Base-by-base conservation (phyloP, 2,329 filamentous ascomycete species). In the Alternaria panax region DNA sequence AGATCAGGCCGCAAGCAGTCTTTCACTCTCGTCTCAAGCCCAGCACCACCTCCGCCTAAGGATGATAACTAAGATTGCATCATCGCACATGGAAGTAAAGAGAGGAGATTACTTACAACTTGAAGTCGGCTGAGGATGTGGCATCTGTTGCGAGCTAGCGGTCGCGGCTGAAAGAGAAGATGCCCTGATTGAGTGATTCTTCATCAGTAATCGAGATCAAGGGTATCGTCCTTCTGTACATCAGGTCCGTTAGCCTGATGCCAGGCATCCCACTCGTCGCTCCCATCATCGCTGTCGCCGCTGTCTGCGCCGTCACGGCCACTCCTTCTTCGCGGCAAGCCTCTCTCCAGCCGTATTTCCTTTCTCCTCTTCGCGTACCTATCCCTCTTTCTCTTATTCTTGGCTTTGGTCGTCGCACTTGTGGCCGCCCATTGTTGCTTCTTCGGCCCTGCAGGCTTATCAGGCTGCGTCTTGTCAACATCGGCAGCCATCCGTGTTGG, bases 41-140 rank as follows among this genome's bases (percentile, higher is more conserved):
- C 22, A 46, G 43, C 57, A 38, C 59, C 51, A 60, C 70, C 71
- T 96, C 89, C 86, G 92, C 84, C 92, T 96, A 96, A 96, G 92
- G 92, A 96, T 96, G 92, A 93, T 93, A 93, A 85, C 81, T 86
- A 81, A 79, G 78, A 84, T 93, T 88, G 95, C 92, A 94, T 96
- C 92, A 94, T 90, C 74, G 63, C 59, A 67, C 27, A 32, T 34
- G 56, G 40, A 45, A 25, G 22, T 34, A 41, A 48, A 58, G 40
- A 51, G 22, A 40, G 51, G 34, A 24, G 41, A 8, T 9, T 20
- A 66, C 65, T 46, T 62, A 71, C 66, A 32, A 14, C 4, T 38
- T 18, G 12, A 24, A 20, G 14, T 28, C 25, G 14, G 42, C 9
- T 9, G 22, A 20, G 12, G 7, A 7, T 36, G 22, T 40, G 12